Conservation (phyloP, 2,329 filamentous ascomycete species). For the Colletotrichum higginsianum region DNA sequence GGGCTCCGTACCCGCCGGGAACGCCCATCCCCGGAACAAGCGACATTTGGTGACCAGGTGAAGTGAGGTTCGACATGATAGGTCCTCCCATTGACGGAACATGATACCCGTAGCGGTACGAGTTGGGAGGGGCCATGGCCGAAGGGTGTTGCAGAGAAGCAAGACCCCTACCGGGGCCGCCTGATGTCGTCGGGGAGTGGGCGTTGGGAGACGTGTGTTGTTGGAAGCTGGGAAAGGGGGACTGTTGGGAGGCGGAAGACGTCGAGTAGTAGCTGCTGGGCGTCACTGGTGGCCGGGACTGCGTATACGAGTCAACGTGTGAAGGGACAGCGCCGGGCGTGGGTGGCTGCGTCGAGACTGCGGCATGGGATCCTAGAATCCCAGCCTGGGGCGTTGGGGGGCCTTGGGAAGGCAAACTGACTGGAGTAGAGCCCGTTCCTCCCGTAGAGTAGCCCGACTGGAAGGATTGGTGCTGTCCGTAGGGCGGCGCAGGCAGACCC, state of each 20-base stretch:
- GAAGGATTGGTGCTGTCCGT: slow-evolving; percentile 76
- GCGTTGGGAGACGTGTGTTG: slow-evolving; percentile 65
- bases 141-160: slow-evolving; percentile 48
- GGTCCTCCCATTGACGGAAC: slow-evolving; percentile 68
- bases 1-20: slow-evolving; percentile 68
- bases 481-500: slow-evolving; percentile 76
- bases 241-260: slow-evolving; percentile 63
- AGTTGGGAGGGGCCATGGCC: slow-evolving; percentile 64
- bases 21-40: slow-evolving; percentile 75
- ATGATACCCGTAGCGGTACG: slow-evolving; percentile 41
- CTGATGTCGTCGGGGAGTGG: slow-evolving; percentile 56
- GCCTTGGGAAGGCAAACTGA: slow-evolving; percentile 51
- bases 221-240: slow-evolving; percentile 56
- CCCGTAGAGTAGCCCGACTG: slow-evolving; percentile 66
- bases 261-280: slow-evolving; percentile 72
- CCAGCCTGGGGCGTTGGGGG: slow-evolving; percentile 47
- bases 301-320: slow-evolving; percentile 69
- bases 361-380: slow-evolving; percentile 66
- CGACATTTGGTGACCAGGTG: slow-evolving; percentile 79
- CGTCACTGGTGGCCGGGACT: slow-evolving; percentile 68
- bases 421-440: slow-evolving; percentile 60
- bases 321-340: slow-evolving; percentile 68
- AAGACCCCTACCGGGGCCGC: slow-evolving; percentile 57
- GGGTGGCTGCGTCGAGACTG: slow-evolving; percentile 58
- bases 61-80: slow-evolving; percentile 84